Conservation (phyloP, 495 filamentous ascomycete genomes). For the Aspergillus biplanus region DNA sequence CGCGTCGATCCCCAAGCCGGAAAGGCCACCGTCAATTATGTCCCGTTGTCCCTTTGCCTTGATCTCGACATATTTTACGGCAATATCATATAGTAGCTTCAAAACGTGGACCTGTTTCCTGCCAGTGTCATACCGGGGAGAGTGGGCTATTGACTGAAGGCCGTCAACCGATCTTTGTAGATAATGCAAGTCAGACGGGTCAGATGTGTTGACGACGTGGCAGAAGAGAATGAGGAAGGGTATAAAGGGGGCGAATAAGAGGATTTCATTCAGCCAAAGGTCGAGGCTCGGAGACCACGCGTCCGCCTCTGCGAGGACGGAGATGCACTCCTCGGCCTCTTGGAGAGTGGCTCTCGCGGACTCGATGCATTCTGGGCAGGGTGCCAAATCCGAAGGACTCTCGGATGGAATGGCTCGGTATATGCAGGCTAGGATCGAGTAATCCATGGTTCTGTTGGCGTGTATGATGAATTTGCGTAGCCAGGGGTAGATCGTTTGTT, state of each 20-base stretch:
- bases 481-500: neutral
- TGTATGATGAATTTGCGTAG: neutral
- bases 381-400: neutral
- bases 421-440: neutral
- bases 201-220: neutral
- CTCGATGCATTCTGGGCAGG: neutral
- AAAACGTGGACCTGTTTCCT: neutral
- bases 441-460: neutral
- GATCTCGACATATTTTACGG: neutral
- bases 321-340: neutral
- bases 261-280: neutral
- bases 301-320: neutral
- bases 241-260: neutral
- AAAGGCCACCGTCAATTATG: neutral
- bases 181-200: neutral
- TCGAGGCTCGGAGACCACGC: neutral
- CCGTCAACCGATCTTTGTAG: neutral
- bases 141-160: neutral
- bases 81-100: neutral
- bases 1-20: neutral
- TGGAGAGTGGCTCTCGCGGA: neutral
- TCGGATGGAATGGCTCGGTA: neutral
- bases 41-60: neutral
- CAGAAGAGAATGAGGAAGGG: neutral
- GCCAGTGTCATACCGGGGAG: neutral